A percentile compares a stretch with the other conserved stretches of the same genome.
phyloP scores from a whole-genome alignment of 2,329 filamentous ascomycete genomes.

The Microdochium trichocladiopsis region DNA sequence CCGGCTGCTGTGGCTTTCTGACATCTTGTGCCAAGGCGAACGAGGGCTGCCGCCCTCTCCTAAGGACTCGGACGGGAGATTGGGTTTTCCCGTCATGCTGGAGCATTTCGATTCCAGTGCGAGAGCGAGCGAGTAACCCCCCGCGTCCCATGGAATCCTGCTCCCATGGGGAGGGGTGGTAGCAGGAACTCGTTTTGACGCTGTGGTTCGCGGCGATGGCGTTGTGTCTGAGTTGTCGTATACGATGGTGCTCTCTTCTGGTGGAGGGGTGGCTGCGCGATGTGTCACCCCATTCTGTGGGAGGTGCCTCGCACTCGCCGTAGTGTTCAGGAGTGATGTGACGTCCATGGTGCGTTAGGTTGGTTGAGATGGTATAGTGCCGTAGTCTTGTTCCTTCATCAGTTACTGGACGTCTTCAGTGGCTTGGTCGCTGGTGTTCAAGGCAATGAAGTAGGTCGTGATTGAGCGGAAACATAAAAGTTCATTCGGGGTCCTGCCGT shows the following conservation, averaged over 20 bases:
- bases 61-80: constrained; percentile 15
- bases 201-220: constrained; percentile 11
- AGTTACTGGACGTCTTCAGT: too few species aligned
- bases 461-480: neutral
- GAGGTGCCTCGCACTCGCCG: constrained; percentile 16
- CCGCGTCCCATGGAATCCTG: constrained; percentile 44
- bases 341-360: constrained; percentile 28
- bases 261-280: constrained; percentile 14
- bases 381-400: neutral
- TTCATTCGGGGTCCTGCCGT: neutral
- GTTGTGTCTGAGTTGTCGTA: constrained; percentile 19
- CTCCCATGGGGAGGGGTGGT: constrained; percentile 20
- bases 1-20: constrained; percentile 44
- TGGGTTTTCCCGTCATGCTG: constrained; percentile 12
- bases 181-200: constrained; percentile 17
- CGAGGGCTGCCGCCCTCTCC: constrained; percentile 19
- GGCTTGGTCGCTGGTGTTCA: too few species aligned
- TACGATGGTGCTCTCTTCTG: constrained; percentile 12
- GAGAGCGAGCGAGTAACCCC: constrained; percentile 38
- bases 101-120: constrained; percentile 28
- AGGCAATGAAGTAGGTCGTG: too few species aligned
- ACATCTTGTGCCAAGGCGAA: constrained; percentile 34
- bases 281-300: constrained; percentile 8
- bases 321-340: constrained; percentile 30
- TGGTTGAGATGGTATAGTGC: constrained; percentile 1